Evolutionary conservation across 2,329 filamentous ascomycete species (phyloP), one percentile per base, ranked within the genome.

Genomic region (Zymoseptoria brevis): DNA sequence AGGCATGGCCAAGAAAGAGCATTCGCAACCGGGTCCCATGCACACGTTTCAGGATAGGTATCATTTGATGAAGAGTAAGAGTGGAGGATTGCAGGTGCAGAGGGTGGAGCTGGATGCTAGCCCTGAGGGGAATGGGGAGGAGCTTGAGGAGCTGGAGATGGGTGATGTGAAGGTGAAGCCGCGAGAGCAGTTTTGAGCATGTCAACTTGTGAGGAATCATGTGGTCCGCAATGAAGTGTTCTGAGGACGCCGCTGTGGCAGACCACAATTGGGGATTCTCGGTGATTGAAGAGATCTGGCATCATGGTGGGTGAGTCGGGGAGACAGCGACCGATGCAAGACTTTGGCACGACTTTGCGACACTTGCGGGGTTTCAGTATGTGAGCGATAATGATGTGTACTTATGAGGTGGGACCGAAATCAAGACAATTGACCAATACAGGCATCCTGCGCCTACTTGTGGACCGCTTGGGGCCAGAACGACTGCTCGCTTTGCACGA

Each of bases 31-130:
- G n/a, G 58, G 24, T 41, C 41, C 49, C 19, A 53, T 61, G 56
- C 59, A 61, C 5, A 57, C 21, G 13, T 60, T 57, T 22, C 29
- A 50, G 35, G 50, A 60, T n/a, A 26, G 56, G 22, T 61, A 57
- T 52, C 56, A 61, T 51, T 16, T 53, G 13, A 61, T 54, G 56
- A 53, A 56, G 16, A 56, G 55, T 24, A 55, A 56, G 50, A 53
- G n/a, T 9, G 57, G 54, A 21, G 29, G 24, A 4, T 22, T 56
- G 6, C 50, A 56, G 16, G 54, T 54, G 6, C 57, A 59, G 21
- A 49, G 53, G 19, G 54, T 59, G 1, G 57, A 59, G 50, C 41
- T 59, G 19, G 57, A 55, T 26, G 57, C 53, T 8, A 53, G 50
- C n/a, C 53, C 53, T 1, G 30, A 53, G 8, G 50, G 45, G 19